Evolutionary conservation across 495 filamentous ascomycete genomes (phyloP), one percentile per base, ranked within the genome.

Genomic region (Tuber magnatum): DNA sequence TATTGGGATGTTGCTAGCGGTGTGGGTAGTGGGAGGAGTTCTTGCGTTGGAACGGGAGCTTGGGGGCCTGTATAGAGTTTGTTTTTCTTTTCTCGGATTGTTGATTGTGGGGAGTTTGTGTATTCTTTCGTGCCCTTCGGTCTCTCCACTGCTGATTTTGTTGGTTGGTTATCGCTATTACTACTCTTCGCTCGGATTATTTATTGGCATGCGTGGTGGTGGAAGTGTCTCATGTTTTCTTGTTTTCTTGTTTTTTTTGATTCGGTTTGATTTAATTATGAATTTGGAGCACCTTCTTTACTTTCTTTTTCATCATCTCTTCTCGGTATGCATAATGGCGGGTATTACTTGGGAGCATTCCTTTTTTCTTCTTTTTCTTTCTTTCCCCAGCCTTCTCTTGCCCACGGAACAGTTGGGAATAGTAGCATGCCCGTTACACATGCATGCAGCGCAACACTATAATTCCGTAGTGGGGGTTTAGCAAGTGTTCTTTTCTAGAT

Each of bases 1-100:
- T 92, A 90, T 81, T 92, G 91, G 91, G 91, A 92, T 82, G 84
- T 91, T 46, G 88, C 89, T 3, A 89, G 89, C 0, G 89, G 87
- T 75, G 87, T 89, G 18, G 88, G 89, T 40, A 91, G 87, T 73
- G 77, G 87, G 82, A 43, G 88, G 87, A 83, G 81, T 41, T 81
- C 81, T 41, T 82, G 81, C 76, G 86, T 86, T 20, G 84, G 83
- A 38, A 80, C 89, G 42, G 87, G 89, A 14, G 84, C 85, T 32
- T 90, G 88, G 86, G 89, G 88, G 10, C 89, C 81, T 51, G 77
- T 82, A 44, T 82, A 76, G 56, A 73, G 65, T 24, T 72, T 78
- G 16, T 68, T 51, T 65, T 69, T 73, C 40, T 14, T 3, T 2
- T 38, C 28, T 46, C 35, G 68, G 68, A 28, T 74, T 71, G 28